phyloP scores from a whole-genome alignment of 441 rosid genomes.

The Croton laevigatus region DNA sequence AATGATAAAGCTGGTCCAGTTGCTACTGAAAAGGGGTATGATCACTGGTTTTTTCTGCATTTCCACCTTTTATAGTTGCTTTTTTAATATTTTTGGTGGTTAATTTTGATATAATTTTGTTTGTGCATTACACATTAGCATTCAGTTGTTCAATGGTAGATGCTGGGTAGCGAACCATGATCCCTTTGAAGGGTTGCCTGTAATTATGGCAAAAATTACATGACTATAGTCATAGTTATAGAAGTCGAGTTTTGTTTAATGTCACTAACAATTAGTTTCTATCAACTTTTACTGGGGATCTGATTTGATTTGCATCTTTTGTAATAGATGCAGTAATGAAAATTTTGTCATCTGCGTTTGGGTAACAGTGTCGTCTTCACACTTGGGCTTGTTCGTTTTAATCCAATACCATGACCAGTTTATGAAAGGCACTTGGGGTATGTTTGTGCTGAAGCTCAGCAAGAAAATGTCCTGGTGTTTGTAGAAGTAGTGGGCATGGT shows the following conservation, averaged over 20 bases:
- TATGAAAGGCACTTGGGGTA: too few relatives aligned
- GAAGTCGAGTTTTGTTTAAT: not conserved
- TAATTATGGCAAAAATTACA: not conserved
- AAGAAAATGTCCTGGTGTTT: too few relatives aligned
- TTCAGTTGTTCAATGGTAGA: not conserved
- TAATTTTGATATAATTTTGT: not conserved
- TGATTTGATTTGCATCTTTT: not conserved
- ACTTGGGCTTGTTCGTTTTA: not conserved
- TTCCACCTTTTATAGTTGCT: not conserved
- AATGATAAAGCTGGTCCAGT: slow-evolving; percentile 30
- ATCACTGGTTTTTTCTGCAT: slow-evolving; percentile 5
- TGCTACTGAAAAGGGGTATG: slow-evolving; percentile 53
- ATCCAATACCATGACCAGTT: not conserved
- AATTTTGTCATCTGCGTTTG: not conserved
- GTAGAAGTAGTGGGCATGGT: too few relatives aligned
- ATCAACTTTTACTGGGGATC: not conserved
- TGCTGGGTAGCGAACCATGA: not conserved
- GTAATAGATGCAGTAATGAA: not conserved
- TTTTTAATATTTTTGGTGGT: not conserved
- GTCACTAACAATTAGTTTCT: not conserved
- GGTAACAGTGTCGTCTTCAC: not conserved
- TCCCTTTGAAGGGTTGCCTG: not conserved
- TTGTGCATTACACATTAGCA: not conserved
- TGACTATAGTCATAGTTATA: not conserved
- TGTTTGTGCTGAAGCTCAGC: too few relatives aligned